Percentiles rank a stretch among this genome's conserved stretches.
phyloP scores from a whole-genome alignment of 2,329 filamentous ascomycete species.

The Xylariaceae sp. region DNA sequence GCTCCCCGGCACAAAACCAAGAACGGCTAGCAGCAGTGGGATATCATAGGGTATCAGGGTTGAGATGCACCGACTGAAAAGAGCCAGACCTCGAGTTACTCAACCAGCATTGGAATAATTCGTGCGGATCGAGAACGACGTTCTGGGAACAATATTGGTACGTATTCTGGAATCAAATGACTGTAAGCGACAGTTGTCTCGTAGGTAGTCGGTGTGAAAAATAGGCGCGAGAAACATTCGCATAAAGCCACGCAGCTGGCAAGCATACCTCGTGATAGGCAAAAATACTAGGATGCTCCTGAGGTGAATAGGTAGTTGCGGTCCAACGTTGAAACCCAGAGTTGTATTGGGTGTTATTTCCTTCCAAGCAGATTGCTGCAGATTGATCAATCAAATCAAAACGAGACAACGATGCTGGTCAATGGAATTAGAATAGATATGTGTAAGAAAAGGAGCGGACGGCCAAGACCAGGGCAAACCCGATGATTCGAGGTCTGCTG shows the following conservation, averaged over 20 bases:
- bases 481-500: conserved; percentile 50
- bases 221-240: neutral
- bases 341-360: conserved; percentile 26
- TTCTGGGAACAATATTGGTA: conserved; percentile 1
- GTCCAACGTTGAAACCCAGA: neutral
- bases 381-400: conserved; percentile 37
- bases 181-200: conserved; percentile 8
- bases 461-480: conserved; percentile 64
- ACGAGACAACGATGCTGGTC: conserved; percentile 32
- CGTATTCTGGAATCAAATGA: conserved; percentile 21
- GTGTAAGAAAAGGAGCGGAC: conserved; percentile 59
- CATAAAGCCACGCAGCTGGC: conserved; percentile 1
- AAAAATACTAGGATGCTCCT: neutral
- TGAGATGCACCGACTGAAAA: conserved; percentile 19
- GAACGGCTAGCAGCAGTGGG: conserved; percentile 33
- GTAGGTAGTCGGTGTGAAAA: neutral
- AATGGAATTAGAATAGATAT: conserved; percentile 33
- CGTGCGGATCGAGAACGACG: conserved; percentile 11
- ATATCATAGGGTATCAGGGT: conserved; percentile 38
- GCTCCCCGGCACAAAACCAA: conserved; percentile 41
- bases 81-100: conserved; percentile 26
- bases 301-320: neutral
- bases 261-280: conserved; percentile 18
- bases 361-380: conserved; percentile 28
- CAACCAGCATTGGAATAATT: conserved; percentile 27